Conservation (phyloP, 768 basidiomycete genomes). For the Termitomyces heimii region DNA sequence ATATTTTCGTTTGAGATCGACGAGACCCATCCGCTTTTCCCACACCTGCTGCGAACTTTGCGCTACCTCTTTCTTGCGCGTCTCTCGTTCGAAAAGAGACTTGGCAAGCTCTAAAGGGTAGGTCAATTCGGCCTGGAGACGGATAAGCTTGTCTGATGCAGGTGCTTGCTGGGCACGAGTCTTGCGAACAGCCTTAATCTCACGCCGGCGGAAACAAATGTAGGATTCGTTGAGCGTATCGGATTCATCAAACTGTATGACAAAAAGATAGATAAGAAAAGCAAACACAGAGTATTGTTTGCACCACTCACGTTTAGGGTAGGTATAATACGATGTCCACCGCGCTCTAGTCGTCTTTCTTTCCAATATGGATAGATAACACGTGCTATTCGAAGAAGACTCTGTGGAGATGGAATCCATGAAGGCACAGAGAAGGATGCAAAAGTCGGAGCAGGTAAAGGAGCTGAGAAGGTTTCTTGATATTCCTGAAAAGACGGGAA, state of each 20-base stretch:
- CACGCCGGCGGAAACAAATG: constrained; percentile 93
- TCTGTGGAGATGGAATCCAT: constrained; percentile 59
- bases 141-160: constrained; percentile 82
- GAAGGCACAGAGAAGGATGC: constrained; percentile 62
- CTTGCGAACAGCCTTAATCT: constrained; percentile 91
- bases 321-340: constrained; percentile 84
- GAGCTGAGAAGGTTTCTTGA: constrained; percentile 58
- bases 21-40: constrained; percentile 70
- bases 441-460: constrained; percentile 57
- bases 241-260: constrained; percentile 72
- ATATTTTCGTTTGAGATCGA: constrained; percentile 75
- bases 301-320: constrained; percentile 66
- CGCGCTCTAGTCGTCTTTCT: constrained; percentile 71
- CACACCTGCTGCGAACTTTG: constrained; percentile 61
- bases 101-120: constrained; percentile 70
- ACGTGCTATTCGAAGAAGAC: constrained; percentile 65
- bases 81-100: constrained; percentile 66
- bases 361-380: constrained; percentile 87
- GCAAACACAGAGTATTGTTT: background rate
- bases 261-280: background rate
- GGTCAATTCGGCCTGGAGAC: constrained; percentile 71
- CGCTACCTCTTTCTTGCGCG: constrained; percentile 61
- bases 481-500: constrained; percentile 74
- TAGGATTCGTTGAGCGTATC: constrained; percentile 91
- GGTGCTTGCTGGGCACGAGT: constrained; percentile 88